Conservation (phyloP, 2,329 filamentous ascomycete species). For the Phialemoniopsis sp. region DNA sequence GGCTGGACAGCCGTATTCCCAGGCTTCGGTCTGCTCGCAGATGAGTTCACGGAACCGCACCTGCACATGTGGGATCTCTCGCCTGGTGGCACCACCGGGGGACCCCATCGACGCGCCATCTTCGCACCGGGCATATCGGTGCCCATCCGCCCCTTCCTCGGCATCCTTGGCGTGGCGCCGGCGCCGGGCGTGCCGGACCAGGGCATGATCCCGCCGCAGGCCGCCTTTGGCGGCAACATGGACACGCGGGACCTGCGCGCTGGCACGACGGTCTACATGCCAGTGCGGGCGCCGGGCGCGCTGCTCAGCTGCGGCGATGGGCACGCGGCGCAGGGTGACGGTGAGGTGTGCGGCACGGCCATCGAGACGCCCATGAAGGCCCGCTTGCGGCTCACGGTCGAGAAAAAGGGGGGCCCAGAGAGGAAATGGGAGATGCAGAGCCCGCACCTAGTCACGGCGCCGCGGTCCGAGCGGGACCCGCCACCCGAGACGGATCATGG, state of each 20-base stretch:
- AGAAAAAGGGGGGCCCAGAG: conserved; percentile 24
- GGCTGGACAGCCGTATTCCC: conserved; percentile 50
- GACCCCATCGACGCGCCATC: conserved; percentile 22
- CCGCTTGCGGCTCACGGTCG: conserved; percentile 40
- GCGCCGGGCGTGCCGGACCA: conserved; percentile 33
- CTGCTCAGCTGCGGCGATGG: conserved; percentile 51
- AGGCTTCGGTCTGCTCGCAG: conserved; percentile 42
- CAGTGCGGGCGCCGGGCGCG: conserved; percentile 42
- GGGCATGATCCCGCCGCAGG: conserved; percentile 44
- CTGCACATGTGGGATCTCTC: conserved; percentile 45
- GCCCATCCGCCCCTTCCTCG: conserved; percentile 46
- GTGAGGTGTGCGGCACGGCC: conserved; percentile 51
- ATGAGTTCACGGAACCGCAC: conserved; percentile 37
- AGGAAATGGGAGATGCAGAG: conserved; percentile 22
- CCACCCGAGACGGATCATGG: conserved; percentile 32
- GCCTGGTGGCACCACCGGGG: conserved; percentile 7
- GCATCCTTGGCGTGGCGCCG: conserved; percentile 46
- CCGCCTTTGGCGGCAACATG: conserved; percentile 46
- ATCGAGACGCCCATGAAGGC: conserved; percentile 44
- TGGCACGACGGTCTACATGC: conserved; percentile 42
- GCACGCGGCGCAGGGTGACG: conserved; percentile 50
- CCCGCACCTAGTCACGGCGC: conserved; percentile 40
- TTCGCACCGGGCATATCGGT: conserved; percentile 44
- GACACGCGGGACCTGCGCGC: conserved; percentile 45
- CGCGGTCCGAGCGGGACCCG: conserved; percentile 27